A percentile compares a stretch with the other conserved stretches of the same genome.
Evolutionary conservation across 371 early-diverging fungal genomes (phyloP).

Genomic region (Apophysomyces sp.): DNA sequence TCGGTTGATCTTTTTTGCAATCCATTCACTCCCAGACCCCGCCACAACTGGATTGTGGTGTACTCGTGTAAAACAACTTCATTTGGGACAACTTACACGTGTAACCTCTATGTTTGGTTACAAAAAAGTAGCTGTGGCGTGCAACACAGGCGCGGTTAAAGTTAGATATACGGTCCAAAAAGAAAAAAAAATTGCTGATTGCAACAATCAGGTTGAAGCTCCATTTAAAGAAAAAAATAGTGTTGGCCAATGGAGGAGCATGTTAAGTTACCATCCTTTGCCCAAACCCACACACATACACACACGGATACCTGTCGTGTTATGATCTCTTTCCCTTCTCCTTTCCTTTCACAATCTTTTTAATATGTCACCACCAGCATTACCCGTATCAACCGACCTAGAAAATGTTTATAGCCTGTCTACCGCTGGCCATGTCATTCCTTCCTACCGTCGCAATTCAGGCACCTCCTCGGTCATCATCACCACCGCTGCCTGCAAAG

Average conservation of each 20-base stretch:
- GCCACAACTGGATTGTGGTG: background rate
- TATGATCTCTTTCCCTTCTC: background rate
- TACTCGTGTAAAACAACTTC: background rate
- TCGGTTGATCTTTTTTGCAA: conserved; percentile 1
- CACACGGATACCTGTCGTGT: background rate
- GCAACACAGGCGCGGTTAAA: background rate
- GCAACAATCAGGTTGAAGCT: background rate
- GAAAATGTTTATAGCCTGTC: background rate
- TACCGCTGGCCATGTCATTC: background rate
- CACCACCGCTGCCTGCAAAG: background rate
- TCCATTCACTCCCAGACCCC: background rate
- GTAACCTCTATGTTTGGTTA: background rate
- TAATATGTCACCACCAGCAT: background rate
- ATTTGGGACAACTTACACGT: background rate
- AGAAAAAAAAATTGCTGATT: background rate
- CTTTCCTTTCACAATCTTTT: background rate
- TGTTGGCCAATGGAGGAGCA: conserved; percentile 1
- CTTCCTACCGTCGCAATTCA: conserved; percentile 3
- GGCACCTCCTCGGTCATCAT: background rate
- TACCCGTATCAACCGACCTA: background rate
- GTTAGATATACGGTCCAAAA: background rate
- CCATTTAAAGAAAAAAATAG: conserved; percentile 2
- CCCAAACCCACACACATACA: too few relatives aligned
- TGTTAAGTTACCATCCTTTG: background rate
- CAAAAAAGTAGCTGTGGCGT: conserved; percentile 2